Base-by-base conservation (phyloP, 2,329 filamentous ascomycete genomes). In the Chaetomiaceae sp. region DNA sequence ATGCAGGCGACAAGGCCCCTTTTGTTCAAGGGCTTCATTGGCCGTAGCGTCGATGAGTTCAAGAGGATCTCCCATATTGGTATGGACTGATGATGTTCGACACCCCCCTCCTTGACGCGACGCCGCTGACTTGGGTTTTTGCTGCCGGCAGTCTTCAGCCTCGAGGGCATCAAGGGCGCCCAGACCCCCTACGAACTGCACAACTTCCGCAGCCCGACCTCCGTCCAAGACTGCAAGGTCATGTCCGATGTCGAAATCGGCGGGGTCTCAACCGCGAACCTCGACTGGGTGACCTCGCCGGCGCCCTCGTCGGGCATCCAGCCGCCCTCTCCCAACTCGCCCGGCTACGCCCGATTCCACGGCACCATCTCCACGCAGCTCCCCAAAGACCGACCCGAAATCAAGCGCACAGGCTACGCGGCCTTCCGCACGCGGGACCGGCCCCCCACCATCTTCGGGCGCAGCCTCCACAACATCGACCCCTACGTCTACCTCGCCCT, bases 221-320 rank as follows among this genome's bases (percentile, higher is more conserved):
- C 74, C 4, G 63, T 82, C 33, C 60, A 69, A 32, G 71, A 74
- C 57, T 81, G 78, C 69, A 94, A 95, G 69, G 75, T 87, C 60
- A 94, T 97, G 84, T 88, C 85, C 61, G 92, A 99, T 68, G 76
- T 77, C 53, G 86, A 92, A 64, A 89, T 95, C 21, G 92, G 92
- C 57, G 94, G 92, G 54, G 91, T 82, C 73, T 96, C 91, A 30
- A 81, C 80, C 16, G 86, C 84, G 37, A 73, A 81, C 40, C 75
- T 97, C 55, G 86, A 91, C 62, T 85, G 82, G 67, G 73, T 84
- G 36, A 72, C 68, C 4, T 58, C 29, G 13, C 53, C 52, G 53
- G 57, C 34, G 46, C 55, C 53, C 29, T 48, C 16, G 43, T 40
- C 18, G 34, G 25, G 58, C 27, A 47, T 59, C 14, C 55, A 55